Evolutionary conservation across 495 filamentous ascomycete species (phyloP).

Genomic region (Penicillium silybi): DNA sequence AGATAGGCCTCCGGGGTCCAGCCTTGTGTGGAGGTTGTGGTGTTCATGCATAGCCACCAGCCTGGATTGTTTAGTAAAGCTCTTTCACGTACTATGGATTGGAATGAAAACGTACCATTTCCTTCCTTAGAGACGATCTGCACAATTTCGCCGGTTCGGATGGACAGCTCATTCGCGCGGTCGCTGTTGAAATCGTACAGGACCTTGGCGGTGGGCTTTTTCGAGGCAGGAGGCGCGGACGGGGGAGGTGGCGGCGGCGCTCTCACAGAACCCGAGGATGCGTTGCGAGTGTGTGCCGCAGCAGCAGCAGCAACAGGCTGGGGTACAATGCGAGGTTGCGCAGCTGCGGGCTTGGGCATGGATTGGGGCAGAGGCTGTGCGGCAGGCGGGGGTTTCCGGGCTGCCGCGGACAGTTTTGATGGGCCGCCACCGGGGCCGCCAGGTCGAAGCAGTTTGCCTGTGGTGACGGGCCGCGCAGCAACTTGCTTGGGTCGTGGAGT

Average conservation of each 20-base stretch:
- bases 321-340: constrained; percentile 33
- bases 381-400: constrained; percentile 28
- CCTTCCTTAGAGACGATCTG: constrained; percentile 82
- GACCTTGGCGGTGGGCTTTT: constrained; percentile 76
- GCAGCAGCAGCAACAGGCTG: constrained; percentile 46
- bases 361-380: constrained; percentile 36
- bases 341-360: constrained; percentile 39
- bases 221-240: constrained; percentile 56
- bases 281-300: constrained; percentile 50
- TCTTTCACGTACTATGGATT: background rate
- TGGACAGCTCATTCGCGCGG: constrained; percentile 71
- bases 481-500: constrained; percentile 83
- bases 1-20: constrained; percentile 95
- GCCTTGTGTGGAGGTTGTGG: constrained; percentile 61
- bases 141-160: constrained; percentile 73
- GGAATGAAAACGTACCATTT: constrained; percentile 64
- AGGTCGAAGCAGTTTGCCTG: constrained; percentile 81
- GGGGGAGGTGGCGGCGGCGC: constrained; percentile 70
- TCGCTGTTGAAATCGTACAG: constrained; percentile 85
- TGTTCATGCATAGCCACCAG: constrained; percentile 88
- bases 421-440: constrained; percentile 82
- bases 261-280: constrained; percentile 51
- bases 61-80: constrained; percentile 49
- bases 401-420: constrained; percentile 60
- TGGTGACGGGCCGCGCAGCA: constrained; percentile 81